phyloP scores from a whole-genome alignment of 176 grass and related monocot genomes.

The Rhipidocladum racemiflorum region DNA sequence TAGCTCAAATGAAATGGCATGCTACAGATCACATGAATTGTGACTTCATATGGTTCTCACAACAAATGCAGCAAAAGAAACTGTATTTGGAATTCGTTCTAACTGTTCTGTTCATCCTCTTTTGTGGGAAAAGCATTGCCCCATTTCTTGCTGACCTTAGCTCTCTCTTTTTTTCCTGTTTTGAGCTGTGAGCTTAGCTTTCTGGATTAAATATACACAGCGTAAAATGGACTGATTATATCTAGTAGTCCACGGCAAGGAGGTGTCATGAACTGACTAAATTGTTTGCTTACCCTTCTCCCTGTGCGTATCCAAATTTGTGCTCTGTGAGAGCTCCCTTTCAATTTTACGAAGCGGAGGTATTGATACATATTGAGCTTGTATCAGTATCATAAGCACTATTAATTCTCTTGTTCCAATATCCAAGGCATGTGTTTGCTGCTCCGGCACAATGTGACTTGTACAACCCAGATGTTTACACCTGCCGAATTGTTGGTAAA shows the following conservation, averaged over 20 bases:
- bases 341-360: neutral
- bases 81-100: neutral
- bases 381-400: neutral
- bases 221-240: conserved; percentile 13
- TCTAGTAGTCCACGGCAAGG: neutral
- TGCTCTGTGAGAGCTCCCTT: neutral
- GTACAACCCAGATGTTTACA: conserved; percentile 13
- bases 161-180: neutral
- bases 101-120: neutral
- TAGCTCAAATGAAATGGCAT: neutral
- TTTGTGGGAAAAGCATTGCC: neutral
- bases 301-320: neutral
- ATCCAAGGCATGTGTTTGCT: neutral
- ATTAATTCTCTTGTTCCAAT: neutral
- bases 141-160: neutral
- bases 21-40: neutral
- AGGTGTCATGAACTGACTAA: neutral
- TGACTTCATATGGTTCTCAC: neutral
- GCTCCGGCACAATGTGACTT: neutral
- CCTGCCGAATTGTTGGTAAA: conserved; percentile 31
- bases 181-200: neutral
- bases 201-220: neutral
- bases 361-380: neutral
- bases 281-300: neutral
- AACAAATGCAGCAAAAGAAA: neutral